phyloP scores from a whole-genome alignment of 495 filamentous ascomycete species.

The Lasiosphaeris hirsuta region DNA sequence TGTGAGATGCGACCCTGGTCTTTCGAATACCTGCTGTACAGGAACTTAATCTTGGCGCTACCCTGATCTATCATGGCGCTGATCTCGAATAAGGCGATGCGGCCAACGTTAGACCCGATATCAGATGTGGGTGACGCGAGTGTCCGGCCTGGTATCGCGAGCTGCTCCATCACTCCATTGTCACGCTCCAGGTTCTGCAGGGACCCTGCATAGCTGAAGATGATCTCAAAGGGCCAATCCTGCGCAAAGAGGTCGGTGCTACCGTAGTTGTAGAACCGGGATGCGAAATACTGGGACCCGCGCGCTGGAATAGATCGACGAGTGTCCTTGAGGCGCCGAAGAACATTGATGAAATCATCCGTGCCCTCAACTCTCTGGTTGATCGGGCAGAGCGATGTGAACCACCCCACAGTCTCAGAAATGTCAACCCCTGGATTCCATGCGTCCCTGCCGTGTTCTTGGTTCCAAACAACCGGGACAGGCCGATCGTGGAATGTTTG shows the following conservation, averaged over 20 bases:
- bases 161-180: conserved; percentile 59
- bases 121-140: conserved; percentile 50
- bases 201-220: conserved; percentile 67
- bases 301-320: conserved; percentile 30
- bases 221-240: conserved; percentile 63
- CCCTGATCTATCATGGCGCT: conserved; percentile 56
- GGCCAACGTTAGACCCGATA: conserved; percentile 50
- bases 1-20: conserved; percentile 53
- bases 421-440: conserved; percentile 38
- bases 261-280: conserved; percentile 46
- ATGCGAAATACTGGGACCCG: conserved; percentile 32
- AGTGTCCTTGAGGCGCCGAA: conserved; percentile 41
- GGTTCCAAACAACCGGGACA: conserved; percentile 53
- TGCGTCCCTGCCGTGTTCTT: conserved; percentile 44
- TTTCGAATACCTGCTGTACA: conserved; percentile 58
- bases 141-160: conserved; percentile 39
- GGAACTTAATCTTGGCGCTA: conserved; percentile 59
- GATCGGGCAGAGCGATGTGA: conserved; percentile 44
- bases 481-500: conserved; percentile 51
- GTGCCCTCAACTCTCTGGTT: conserved; percentile 28
- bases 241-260: conserved; percentile 43
- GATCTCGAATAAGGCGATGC: conserved; percentile 66
- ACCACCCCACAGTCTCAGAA: conserved; percentile 49
- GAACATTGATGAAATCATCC: conserved; percentile 40
- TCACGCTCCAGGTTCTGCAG: conserved; percentile 60